These are phyloP conservation scores for Barnettozyma vustinii DNA, from an alignment of 805 yeast species.

Conservation along the genomic window DNA sequence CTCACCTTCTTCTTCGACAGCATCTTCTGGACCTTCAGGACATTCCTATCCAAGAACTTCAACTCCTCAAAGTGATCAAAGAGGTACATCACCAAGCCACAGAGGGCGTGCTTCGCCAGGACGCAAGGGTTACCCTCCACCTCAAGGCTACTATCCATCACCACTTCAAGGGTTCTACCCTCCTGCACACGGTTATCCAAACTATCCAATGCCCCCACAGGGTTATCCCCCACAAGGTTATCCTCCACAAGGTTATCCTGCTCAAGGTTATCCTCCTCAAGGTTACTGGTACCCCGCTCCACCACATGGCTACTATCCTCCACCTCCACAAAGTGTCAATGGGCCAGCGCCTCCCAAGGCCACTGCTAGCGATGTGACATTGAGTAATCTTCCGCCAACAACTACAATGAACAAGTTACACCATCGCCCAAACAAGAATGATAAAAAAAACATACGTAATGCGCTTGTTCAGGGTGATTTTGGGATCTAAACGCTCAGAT, in stretches of 20 bases:
- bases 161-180: constrained; percentile 14
- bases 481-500: constrained; percentile 43
- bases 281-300: constrained; percentile 15
- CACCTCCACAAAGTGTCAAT: constrained; percentile 8
- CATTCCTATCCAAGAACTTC: background rate
- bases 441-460: constrained; percentile 54
- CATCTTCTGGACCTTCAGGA: background rate
- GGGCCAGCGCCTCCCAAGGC: constrained; percentile 5
- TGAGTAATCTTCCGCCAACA: constrained; percentile 43
- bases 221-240: background rate
- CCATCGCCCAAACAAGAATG: constrained; percentile 37
- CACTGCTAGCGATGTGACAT: constrained; percentile 36
- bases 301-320: constrained; percentile 16
- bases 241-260: constrained; percentile 14
- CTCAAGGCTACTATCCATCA: constrained; percentile 17
- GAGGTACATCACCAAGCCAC: constrained; percentile 14
- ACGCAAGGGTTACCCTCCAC: constrained; percentile 12
- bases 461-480: constrained; percentile 63
- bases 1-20: background rate
- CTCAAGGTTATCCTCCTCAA: constrained; percentile 20
- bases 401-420: constrained; percentile 36
- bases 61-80: constrained; percentile 5
- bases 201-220: background rate
- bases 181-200: constrained; percentile 20
- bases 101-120: constrained; percentile 7